Percentiles rank a stretch among this genome's conserved stretches.
Conservation (phyloP, 306 rosid species). For the Dryas drummondii region DNA sequence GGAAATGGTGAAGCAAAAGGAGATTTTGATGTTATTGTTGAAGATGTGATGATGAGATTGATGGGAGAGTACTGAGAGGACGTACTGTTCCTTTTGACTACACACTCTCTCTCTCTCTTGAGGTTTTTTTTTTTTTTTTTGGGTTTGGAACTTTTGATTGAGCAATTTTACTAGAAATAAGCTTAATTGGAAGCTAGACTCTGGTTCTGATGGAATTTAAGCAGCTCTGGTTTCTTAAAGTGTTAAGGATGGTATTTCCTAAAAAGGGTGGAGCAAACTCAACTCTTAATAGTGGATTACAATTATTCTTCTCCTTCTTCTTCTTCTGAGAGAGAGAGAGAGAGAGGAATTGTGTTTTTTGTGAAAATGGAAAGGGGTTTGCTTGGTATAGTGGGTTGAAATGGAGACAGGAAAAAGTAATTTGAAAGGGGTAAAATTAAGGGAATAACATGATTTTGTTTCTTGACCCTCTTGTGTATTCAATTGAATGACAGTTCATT, state of each 20-base stretch:
- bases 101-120: constrained; percentile 23
- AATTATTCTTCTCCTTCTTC: constrained; percentile 30
- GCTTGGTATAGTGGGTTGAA: constrained; percentile 34
- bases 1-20: constrained; percentile 46
- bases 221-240: constrained; percentile 51
- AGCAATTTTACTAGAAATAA: constrained; percentile 38
- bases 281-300: constrained; percentile 25
- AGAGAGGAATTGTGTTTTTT: neutral
- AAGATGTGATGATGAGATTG: constrained; percentile 57
- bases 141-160: constrained; percentile 33
- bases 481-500: constrained; percentile 71
- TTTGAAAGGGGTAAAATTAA: constrained; percentile 42
- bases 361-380: constrained; percentile 32
- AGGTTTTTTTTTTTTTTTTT: neutral
- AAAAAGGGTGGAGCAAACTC: constrained; percentile 51
- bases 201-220: constrained; percentile 19
- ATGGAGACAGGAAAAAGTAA: constrained; percentile 53
- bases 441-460: constrained; percentile 62
- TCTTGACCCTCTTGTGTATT: constrained; percentile 29
- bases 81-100: constrained; percentile 48
- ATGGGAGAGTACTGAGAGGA: constrained; percentile 53
- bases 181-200: constrained; percentile 5
- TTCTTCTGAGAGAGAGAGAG: constrained; percentile 21
- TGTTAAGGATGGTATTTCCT: constrained; percentile 33
- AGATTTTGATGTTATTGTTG: constrained; percentile 18